A percentile compares a stretch with the other conserved stretches of the same genome.
phyloP scores from a whole-genome alignment of 164 flowering plant species.

The Sedum album region DNA sequence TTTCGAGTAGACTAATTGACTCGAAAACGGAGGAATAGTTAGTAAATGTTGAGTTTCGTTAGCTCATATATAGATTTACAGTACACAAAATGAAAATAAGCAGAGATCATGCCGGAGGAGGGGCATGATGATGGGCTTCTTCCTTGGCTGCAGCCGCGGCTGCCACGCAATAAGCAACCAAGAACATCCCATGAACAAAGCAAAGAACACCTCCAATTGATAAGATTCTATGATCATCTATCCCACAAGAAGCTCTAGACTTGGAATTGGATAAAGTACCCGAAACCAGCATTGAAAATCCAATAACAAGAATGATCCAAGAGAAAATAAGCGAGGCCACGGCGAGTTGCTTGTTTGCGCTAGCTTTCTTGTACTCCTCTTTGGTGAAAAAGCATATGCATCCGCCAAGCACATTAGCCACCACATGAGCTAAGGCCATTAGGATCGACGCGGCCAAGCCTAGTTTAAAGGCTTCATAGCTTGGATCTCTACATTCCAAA shows the following conservation, averaged over 20 bases:
- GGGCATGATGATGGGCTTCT: constrained; percentile 10
- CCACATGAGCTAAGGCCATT: no score
- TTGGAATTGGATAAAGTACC: constrained; percentile 35
- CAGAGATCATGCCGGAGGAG: not conserved
- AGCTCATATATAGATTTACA: no score
- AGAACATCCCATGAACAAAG: constrained; percentile 52
- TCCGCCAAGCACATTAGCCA: no score
- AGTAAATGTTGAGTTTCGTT: no score
- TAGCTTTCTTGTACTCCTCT: constrained; percentile 17
- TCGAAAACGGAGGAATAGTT: no score
- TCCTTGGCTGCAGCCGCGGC: constrained; percentile 33
- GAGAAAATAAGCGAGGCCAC: constrained; percentile 33
- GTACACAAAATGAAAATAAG: not conserved
- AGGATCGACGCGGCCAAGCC: constrained; percentile 47
- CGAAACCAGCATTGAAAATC: constrained; percentile 30
- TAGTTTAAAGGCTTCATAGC: constrained; percentile 40
- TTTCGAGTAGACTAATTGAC: no score
- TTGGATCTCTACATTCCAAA: constrained; percentile 52
- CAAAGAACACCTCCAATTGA: constrained; percentile 55
- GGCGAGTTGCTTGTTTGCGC: constrained; percentile 52
- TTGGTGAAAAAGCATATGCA: no score
- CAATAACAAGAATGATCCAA: constrained; percentile 39
- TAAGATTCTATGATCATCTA: no score
- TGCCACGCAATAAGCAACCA: no score
- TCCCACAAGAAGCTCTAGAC: constrained; percentile 31